A percentile compares a stretch with the other conserved stretches of the same genome.
These are phyloP conservation scores for Boletus mariae DNA, from an alignment of 1,284 basidiomycete genomes.

Conservation along the genomic window DNA sequence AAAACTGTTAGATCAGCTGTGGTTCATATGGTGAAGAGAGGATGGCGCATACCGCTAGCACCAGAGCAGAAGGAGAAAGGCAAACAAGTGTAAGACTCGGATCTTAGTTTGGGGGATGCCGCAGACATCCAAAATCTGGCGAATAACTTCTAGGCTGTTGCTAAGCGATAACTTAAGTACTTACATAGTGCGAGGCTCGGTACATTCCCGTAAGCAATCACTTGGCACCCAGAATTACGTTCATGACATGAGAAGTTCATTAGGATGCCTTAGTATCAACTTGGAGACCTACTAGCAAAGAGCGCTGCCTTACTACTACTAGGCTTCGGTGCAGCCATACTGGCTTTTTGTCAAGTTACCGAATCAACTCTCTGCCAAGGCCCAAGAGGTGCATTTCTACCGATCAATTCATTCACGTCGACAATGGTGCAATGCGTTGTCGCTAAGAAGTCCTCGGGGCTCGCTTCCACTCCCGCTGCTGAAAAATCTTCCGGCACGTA, in stretches of 20 bases:
- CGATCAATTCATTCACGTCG: not conserved
- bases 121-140: too few relatives aligned
- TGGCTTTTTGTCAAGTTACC: not conserved
- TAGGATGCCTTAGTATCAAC: too few relatives aligned
- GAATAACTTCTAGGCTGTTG: not conserved
- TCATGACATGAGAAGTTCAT: too few relatives aligned
- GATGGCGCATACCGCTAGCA: not conserved
- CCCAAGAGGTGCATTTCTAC: not conserved
- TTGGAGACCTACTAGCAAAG: too few relatives aligned
- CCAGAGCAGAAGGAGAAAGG: not conserved
- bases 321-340: too few relatives aligned
- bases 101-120: too few relatives aligned
- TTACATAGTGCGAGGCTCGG: too few relatives aligned
- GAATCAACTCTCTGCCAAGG: not conserved
- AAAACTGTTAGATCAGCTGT: not conserved
- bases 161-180: too few relatives aligned
- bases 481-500: not conserved
- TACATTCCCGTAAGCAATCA: too few relatives aligned
- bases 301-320: too few relatives aligned
- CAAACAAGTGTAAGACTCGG: not conserved
- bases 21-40: not conserved
- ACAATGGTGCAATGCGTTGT: not conserved
- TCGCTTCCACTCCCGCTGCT: too few relatives aligned
- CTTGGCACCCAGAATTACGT: too few relatives aligned
- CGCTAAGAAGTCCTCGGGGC: not conserved